Evolutionary conservation across 1,284 basidiomycete genomes (phyloP).

Genomic region (Athelia psychrophila): DNA sequence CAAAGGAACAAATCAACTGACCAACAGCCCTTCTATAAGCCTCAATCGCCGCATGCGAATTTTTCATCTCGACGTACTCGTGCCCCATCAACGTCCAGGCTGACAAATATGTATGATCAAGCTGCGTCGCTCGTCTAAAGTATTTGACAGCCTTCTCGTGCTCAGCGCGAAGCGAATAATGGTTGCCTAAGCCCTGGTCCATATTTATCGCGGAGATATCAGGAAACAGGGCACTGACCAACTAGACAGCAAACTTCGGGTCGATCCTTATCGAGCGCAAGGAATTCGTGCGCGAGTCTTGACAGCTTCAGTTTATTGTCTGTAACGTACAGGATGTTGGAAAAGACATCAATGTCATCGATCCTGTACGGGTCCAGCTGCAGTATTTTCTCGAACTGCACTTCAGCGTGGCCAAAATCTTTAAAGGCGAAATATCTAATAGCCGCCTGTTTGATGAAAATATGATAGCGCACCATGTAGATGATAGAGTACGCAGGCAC

Average conservation of each 20-base stretch:
- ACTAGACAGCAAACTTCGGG: slow-evolving; percentile 95
- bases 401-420: slow-evolving; percentile 88
- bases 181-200: slow-evolving; percentile 68
- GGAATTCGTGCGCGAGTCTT: slow-evolving; percentile 89
- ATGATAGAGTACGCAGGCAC: slow-evolving; percentile 88
- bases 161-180: slow-evolving; percentile 90
- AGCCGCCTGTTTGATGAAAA: slow-evolving; percentile 6
- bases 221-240: slow-evolving; percentile 48
- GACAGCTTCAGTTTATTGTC: slow-evolving; percentile 88
- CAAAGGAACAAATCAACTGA: slow-evolving; percentile 36
- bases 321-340: slow-evolving; percentile 96
- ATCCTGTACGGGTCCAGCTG: slow-evolving; percentile 84
- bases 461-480: slow-evolving; percentile 65
- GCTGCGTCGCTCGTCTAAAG: slow-evolving; percentile 90
- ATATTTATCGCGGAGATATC: neutral
- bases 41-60: slow-evolving; percentile 97
- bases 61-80: slow-evolving; percentile 98
- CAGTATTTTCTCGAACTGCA: slow-evolving; percentile 81
- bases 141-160: slow-evolving; percentile 97
- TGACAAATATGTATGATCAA: slow-evolving; percentile 92
- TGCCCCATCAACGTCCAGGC: slow-evolving; percentile 99
- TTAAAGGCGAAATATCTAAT: slow-evolving; percentile 1
- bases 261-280: slow-evolving; percentile 83
- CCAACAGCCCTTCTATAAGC: slow-evolving; percentile 95
- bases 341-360: slow-evolving; percentile 96